Evolutionary conservation across 2,329 filamentous ascomycete species (phyloP).

Genomic region (Emergomyces orientalis): DNA sequence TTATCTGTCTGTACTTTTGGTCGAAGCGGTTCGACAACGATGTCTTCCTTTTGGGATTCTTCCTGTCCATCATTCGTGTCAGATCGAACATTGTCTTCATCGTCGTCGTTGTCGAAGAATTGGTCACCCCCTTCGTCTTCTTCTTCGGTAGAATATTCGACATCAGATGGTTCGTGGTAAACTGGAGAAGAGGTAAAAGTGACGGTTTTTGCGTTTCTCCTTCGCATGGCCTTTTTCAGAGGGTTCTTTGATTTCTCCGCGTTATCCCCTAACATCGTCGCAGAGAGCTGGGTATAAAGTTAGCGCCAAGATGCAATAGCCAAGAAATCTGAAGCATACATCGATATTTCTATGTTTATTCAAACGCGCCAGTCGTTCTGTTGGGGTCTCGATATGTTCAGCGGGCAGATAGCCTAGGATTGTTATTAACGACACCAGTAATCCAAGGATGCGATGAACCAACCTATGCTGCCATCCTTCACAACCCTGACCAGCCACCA

Average conservation of each 20-base stretch:
- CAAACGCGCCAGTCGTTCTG: conserved; percentile 79
- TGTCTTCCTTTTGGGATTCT: conserved; percentile 27
- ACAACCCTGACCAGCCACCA: conserved; percentile 98
- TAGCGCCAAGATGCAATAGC: not conserved
- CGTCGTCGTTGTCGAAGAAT: conserved; percentile 41
- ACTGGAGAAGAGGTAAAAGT: conserved; percentile 68
- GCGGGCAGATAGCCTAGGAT: conserved; percentile 78
- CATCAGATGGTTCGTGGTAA: conserved; percentile 78
- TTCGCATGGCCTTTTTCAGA: conserved; percentile 72
- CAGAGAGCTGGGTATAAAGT: conserved; percentile 48
- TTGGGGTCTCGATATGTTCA: conserved; percentile 96
- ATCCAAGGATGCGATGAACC: conserved; percentile 18
- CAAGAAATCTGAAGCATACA: conserved; percentile 46
- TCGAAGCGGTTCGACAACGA: conserved; percentile 38
- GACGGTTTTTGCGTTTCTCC: conserved; percentile 75
- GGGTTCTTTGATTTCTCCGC: conserved; percentile 73
- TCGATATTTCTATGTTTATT: conserved; percentile 99
- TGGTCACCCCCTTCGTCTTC: conserved; percentile 41
- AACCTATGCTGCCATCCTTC: conserved; percentile 90
- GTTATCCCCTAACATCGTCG: conserved; percentile 62
- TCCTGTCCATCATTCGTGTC: conserved; percentile 30
- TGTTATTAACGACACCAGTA: conserved; percentile 18
- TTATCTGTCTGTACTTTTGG: conserved; percentile 34
- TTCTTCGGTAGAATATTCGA: conserved; percentile 74
- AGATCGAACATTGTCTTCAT: conserved; percentile 21